A percentile compares a stretch with the other conserved stretches of the same genome.
Conservation (phyloP, 2,329 filamentous ascomycete species). For the Xylariaceae sp. region DNA sequence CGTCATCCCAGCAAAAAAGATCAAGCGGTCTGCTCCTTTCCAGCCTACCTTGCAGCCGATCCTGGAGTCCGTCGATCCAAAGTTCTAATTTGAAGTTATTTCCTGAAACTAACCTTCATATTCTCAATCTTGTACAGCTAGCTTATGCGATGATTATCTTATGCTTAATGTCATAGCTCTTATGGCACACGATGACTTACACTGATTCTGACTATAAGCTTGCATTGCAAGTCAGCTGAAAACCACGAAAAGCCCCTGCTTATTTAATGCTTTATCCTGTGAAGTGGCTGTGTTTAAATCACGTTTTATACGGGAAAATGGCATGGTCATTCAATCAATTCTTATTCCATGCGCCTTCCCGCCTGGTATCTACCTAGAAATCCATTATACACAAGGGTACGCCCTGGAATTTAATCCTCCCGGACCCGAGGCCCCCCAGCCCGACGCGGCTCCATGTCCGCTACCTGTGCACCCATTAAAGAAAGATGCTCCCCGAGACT, state of each 20-base stretch:
- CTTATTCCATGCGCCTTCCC: constrained; percentile 7
- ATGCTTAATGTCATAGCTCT: no score
- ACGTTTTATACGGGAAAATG: neutral
- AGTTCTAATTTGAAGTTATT: no score
- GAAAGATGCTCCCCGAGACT: constrained; percentile 56
- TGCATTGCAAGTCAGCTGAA: no score
- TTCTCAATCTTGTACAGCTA: no score
- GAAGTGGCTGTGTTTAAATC: neutral
- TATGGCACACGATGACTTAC: no score
- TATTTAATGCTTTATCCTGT: no score
- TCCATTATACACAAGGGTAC: neutral
- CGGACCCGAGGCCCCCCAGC: constrained; percentile 24
- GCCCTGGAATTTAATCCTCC: constrained; percentile 8
- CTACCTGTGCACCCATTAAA: constrained; percentile 52
- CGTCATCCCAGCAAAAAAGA: no score
- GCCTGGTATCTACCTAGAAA: constrained; percentile 22
- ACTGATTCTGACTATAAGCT: no score
- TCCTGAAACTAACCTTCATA: no score
- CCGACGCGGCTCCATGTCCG: constrained; percentile 44
- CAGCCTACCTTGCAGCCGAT: constrained; percentile 2
- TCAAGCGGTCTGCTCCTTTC: neutral
- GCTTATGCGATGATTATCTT: no score
- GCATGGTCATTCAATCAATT: neutral
- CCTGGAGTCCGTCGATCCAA: constrained; percentile 7
- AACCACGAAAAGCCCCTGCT: no score